These are phyloP conservation scores for Zymoseptoria passerinii DNA, from an alignment of 2,329 filamentous ascomycete species.

Conservation along the genomic window DNA sequence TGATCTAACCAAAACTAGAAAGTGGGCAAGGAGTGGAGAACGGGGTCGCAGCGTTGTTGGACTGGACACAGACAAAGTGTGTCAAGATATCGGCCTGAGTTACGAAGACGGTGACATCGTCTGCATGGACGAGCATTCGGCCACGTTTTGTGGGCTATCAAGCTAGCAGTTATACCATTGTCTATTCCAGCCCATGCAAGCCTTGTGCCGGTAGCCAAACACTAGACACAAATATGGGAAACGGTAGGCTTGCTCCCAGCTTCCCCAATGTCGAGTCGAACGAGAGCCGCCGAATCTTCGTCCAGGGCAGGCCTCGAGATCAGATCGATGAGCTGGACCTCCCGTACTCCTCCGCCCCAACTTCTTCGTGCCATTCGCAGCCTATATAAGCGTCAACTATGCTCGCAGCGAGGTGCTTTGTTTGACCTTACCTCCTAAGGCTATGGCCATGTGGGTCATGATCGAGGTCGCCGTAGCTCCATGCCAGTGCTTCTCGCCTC, in stretches of 20 bases:
- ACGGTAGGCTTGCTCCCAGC: too few relatives aligned
- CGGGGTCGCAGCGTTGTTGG: neutral
- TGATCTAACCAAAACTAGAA: neutral
- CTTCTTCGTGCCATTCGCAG: neutral
- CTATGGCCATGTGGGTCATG: slow-evolving; percentile 33
- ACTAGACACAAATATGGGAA: too few relatives aligned
- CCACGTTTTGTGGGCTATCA: too few relatives aligned
- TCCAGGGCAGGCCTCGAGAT: neutral
- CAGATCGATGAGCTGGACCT: neutral
- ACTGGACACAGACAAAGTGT: neutral
- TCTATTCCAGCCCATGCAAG: too few relatives aligned
- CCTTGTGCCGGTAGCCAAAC: too few relatives aligned
- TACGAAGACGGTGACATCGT: too few relatives aligned
- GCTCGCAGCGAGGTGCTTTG: neutral
- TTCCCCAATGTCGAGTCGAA: too few relatives aligned
- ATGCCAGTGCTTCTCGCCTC: slow-evolving; percentile 40
- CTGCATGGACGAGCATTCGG: too few relatives aligned
- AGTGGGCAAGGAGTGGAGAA: neutral
- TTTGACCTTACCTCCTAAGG: neutral
- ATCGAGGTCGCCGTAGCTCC: slow-evolving; percentile 34
- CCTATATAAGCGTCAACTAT: neutral
- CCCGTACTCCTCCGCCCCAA: neutral
- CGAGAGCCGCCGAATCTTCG: too few relatives aligned
- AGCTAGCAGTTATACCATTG: too few relatives aligned
- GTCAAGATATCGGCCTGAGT: neutral